These are phyloP conservation scores for Populus hybrid DNA, from an alignment of 441 rosid genomes.

Conservation along the genomic window DNA sequence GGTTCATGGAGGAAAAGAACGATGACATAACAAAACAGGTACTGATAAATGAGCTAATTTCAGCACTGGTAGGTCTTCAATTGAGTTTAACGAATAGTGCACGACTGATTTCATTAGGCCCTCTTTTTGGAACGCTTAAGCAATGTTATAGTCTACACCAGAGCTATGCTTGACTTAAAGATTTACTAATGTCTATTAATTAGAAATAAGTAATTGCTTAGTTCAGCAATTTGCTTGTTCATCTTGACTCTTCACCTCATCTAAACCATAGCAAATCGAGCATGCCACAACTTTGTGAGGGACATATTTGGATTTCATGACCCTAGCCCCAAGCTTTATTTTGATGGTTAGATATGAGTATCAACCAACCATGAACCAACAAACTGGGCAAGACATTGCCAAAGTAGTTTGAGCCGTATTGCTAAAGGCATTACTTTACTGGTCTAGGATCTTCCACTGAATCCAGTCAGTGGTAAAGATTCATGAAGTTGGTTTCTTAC, in stretches of 20 bases:
- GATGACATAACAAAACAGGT: conserved; percentile 90
- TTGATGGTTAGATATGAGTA: background rate
- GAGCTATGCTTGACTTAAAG: background rate
- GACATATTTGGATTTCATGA: background rate
- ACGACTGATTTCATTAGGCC: background rate
- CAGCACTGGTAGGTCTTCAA: background rate
- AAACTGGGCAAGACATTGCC: background rate
- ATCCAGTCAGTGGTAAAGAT: background rate
- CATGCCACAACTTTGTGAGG: background rate
- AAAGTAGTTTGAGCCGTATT: background rate
- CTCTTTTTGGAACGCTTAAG: background rate
- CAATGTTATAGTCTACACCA: background rate
- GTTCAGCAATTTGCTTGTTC: background rate
- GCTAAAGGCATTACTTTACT: background rate
- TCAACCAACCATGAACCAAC: background rate
- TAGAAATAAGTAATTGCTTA: background rate
- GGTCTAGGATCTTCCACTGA: background rate
- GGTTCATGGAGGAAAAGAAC: conserved; percentile 93
- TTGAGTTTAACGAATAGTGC: background rate
- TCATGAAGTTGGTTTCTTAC: background rate
- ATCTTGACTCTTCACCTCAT: background rate
- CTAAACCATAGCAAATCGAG: background rate
- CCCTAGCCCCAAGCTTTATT: background rate
- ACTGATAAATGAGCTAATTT: background rate
- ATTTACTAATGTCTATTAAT: background rate